Evolutionary conservation across 768 basidiomycete species (phyloP), one percentile per base, ranked within the genome.

Genomic region (Mycena sanguinolenta): DNA sequence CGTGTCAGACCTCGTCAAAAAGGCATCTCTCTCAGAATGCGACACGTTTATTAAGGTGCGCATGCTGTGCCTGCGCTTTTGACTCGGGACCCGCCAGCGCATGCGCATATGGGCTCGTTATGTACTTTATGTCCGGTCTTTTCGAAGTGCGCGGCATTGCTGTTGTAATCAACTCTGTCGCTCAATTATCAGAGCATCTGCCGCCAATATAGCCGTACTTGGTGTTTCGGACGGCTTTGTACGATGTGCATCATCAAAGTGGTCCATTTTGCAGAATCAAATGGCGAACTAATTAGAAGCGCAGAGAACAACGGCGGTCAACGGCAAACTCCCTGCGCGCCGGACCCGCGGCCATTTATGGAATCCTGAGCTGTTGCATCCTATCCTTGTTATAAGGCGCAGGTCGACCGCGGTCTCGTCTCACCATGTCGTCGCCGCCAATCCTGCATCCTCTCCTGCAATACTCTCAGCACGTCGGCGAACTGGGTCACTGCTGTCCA

Each of bases 401-500:
- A 30, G 55, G 50, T 27, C 17, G 44, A 13, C 23, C 21, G 16
- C 44, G 23, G 14, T 21, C 17, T 9, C 36, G 36, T 50, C 50
- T 42, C 58, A 59, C 61, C 58, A 61, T 73, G 65, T 25, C 83
- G 7, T 32, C 70, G 69, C 19, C 83, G 7, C 54, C 76, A n/a
- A 55, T 79, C 49, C 79, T 85, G 30, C 79, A 85, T 69, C 78
- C 77, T 3, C 78, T 84, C 53, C 79, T 87, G 14, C 72, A 74
- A 32, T 84, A 84, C 73, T 82, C 82, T 8, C 84, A 84, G 69
- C 74, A 81, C 71, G 67, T 75, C 39, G 63, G 75, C 34, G 71
- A 67, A 16, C 70, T 73, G 0, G 75, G 75, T 1, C 77, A 82
- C 30, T 75, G 70, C 61, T 80, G 79, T 57, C 77, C 75, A 13